Evolutionary conservation across 495 filamentous ascomycete species (phyloP).

Genomic region (Clavariopsis aquatica): DNA sequence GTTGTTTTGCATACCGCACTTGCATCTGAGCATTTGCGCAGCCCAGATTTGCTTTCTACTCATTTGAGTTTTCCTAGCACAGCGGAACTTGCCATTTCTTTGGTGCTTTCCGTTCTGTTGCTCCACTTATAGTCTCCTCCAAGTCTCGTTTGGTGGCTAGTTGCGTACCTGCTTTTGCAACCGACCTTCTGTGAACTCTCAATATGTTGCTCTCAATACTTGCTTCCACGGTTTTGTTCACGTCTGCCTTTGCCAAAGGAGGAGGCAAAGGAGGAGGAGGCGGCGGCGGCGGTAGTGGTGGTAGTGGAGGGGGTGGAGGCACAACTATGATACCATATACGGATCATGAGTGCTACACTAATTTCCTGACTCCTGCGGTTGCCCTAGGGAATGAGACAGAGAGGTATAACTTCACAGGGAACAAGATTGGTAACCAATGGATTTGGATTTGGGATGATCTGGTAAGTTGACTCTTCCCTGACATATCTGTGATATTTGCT

Average conservation of each 20-base stretch:
- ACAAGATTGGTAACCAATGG: neutral
- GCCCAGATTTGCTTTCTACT: neutral
- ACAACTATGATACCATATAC: neutral
- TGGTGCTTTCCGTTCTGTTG: too few species aligned
- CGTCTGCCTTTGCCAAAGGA: neutral
- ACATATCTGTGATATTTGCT: neutral
- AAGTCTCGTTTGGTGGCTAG: neutral
- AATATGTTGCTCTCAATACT: constrained; percentile 4
- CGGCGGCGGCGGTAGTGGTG: constrained; percentile 11
- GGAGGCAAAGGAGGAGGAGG: constrained; percentile 5
- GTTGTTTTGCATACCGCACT: neutral
- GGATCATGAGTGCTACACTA: constrained; percentile 5
- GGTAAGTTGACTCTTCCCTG: neutral
- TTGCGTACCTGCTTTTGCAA: neutral
- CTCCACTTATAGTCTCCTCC: too few species aligned
- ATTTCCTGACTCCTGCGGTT: neutral
- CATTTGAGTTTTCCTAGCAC: neutral
- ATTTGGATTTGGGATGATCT: constrained; percentile 7
- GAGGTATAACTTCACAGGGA: neutral
- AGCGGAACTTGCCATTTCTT: too few species aligned
- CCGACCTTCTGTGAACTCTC: neutral
- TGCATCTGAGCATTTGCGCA: neutral
- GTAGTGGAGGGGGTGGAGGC: neutral
- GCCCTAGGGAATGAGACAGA: neutral
- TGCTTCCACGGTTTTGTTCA: neutral